Evolutionary conservation across 140 eudicot genomes (phyloP), one percentile per base, ranked within the genome.

Genomic region (Bidens hawaiensis): DNA sequence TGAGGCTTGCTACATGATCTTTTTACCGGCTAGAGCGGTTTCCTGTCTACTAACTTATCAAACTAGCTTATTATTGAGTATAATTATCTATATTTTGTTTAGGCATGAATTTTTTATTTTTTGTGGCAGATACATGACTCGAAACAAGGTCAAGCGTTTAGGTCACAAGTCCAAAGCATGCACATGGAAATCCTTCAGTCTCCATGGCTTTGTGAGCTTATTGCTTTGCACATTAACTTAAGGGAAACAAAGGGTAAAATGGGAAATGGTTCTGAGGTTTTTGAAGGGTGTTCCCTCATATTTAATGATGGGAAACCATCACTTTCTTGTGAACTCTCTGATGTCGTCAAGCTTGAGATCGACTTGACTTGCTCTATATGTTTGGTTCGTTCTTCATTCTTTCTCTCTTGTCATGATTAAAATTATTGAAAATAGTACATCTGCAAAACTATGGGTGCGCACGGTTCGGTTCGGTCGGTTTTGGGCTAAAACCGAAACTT

Each of bases 351-450:
- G 70, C 62, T 78, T 48, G 72, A 60, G 65, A 68, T 73, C 31
- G 83, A 78, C 66, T 56, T 78, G 25, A 73, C 79, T 26, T 78
- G 83, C 71, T 67, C 83, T 18, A 74, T 78, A 67, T 78, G 83
- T 56, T 67, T 78, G 79, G 83, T 78, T 3, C 62, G 79, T 76
- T n/a, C 55, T 60, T 22, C 7, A 15, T n/a, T 16, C 13, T 48
- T 62, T 25, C 31, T 17, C 9, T 4, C 5, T 30, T 30, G 5
- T 30, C 36, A 30, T 30, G 4, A 4, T 30, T 30, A 30, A 30
- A 30, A n/a, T n/a, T n/a, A n/a, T n/a, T n/a, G n/a, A n/a, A n/a
- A n/a, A n/a, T n/a, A n/a, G n/a, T n/a, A n/a, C n/a, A n/a, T n/a
- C n/a, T n/a, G n/a, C n/a, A n/a, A n/a, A n/a, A n/a, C n/a, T n/a